A percentile compares a stretch with the other conserved stretches of the same genome.
Conservation (phyloP, 2,329 filamentous ascomycete genomes). For the Arthrobotrys conoides region DNA sequence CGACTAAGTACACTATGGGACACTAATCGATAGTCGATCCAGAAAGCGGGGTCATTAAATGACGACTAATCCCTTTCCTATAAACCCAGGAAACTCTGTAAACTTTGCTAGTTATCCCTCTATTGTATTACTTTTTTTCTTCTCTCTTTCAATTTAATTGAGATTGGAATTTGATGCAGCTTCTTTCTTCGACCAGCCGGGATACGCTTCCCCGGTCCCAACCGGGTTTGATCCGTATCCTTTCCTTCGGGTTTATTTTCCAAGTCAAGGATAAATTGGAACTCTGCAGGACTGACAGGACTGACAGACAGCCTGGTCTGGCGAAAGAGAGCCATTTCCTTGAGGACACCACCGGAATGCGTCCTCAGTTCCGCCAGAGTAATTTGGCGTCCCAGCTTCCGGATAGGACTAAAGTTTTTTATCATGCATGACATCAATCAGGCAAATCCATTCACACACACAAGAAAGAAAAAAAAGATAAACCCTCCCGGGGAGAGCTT, state of each 20-base stretch:
- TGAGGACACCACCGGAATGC: conserved; percentile 58
- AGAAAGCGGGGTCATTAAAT: conserved; percentile 57
- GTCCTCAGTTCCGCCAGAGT: conserved; percentile 57
- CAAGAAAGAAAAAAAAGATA: too few species aligned
- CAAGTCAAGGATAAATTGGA: conserved; percentile 60
- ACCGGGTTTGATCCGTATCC: conserved; percentile 56
- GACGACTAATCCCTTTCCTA: conserved; percentile 47
- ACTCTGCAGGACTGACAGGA: conserved; percentile 58
- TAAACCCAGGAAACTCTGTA: conserved; percentile 25
- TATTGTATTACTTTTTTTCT: conserved; percentile 14
- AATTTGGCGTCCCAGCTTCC: conserved; percentile 60
- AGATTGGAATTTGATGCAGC: conserved; percentile 33
- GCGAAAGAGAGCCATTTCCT: conserved; percentile 56
- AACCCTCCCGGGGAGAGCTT: conserved; percentile 23
- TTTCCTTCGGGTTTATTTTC: conserved; percentile 59
- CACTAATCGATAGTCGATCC: conserved; percentile 57
- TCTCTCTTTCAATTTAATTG: conserved; percentile 39
- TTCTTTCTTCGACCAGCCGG: conserved; percentile 26
- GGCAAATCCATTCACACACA: conserved; percentile 36
- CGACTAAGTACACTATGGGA: conserved; percentile 21
- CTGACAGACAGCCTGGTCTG: conserved; percentile 60
- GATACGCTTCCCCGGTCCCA: conserved; percentile 42
- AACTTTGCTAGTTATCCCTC: background rate
- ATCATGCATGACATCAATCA: conserved; percentile 59
- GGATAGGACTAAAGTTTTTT: conserved; percentile 51